A percentile compares a stretch with the other conserved stretches of the same genome.
phyloP scores from a whole-genome alignment of 345 rosid genomes.

The Rhizophora mangle region DNA sequence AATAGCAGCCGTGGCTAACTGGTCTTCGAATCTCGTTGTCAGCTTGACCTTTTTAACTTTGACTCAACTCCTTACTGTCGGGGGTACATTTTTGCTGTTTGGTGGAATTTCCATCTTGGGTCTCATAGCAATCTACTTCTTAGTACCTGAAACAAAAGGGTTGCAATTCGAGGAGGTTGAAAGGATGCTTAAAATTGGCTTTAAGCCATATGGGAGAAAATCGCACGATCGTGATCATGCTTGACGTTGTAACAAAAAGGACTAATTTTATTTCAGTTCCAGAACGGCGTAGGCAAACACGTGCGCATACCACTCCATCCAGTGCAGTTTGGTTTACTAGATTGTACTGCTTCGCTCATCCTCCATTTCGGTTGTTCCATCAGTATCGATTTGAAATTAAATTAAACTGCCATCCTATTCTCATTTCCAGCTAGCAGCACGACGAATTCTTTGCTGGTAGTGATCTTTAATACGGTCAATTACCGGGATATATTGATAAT shows the following conservation, averaged over 20 bases:
- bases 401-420: too few species aligned
- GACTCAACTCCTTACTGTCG: slow-evolving; percentile 51
- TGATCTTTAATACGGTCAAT: too few species aligned
- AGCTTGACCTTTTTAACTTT: slow-evolving; percentile 59
- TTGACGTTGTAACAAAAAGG: neutral
- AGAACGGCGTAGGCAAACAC: too few species aligned
- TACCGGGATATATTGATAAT: too few species aligned
- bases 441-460: too few species aligned
- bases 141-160: slow-evolving; percentile 89
- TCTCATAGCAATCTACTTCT: slow-evolving; percentile 48
- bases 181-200: slow-evolving; percentile 58
- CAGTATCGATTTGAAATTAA: too few species aligned
- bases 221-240: neutral
- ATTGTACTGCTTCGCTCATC: too few species aligned
- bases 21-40: slow-evolving; percentile 70
- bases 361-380: too few species aligned
- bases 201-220: slow-evolving; percentile 26
- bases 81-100: slow-evolving; percentile 65
- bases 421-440: too few species aligned
- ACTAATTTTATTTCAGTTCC: too few species aligned
- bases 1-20: slow-evolving; percentile 71
- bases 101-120: slow-evolving; percentile 48
- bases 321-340: too few species aligned
- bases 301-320: too few species aligned
- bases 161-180: slow-evolving; percentile 75